A percentile compares a stretch with the other conserved stretches of the same genome.
These are phyloP conservation scores for Chloris gayana DNA, from an alignment of 176 grass and related monocot species.

Conservation along the genomic window DNA sequence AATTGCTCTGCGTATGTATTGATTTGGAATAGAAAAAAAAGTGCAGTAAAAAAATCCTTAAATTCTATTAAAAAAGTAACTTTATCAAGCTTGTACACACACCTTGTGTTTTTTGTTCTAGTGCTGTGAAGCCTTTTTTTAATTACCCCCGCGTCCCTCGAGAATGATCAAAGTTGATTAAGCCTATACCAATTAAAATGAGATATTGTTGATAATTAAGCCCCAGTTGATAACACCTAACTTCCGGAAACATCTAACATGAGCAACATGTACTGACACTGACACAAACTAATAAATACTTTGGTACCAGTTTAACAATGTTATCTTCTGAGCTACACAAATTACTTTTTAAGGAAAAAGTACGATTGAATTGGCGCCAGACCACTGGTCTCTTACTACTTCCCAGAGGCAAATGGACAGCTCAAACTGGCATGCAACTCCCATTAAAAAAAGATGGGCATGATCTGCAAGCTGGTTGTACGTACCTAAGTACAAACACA, in stretches of 20 bases:
- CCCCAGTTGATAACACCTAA: not conserved
- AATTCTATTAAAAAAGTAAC: not conserved
- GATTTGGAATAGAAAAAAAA: too few relatives aligned
- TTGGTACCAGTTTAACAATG: not conserved
- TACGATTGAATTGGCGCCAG: not conserved
- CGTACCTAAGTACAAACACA: not conserved
- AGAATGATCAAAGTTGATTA: constrained; percentile 8
- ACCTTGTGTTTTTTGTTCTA: too few relatives aligned
- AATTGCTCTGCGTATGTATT: too few relatives aligned
- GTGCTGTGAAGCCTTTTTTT: too few relatives aligned
- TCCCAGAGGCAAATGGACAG: not conserved
- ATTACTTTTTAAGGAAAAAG: not conserved
- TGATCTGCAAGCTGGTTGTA: not conserved
- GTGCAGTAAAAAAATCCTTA: too few relatives aligned
- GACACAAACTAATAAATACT: not conserved
- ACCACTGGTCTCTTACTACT: not conserved
- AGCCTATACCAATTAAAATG: constrained; percentile 5
- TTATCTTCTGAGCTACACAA: not conserved
- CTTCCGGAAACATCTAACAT: constrained; percentile 18
- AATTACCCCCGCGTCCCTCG: not conserved
- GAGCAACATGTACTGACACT: constrained; percentile 24
- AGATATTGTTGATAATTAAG: not conserved
- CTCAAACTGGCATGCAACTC: not conserved
- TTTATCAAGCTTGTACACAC: too few relatives aligned
- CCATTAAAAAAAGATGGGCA: not conserved